Evolutionary conservation across 208 protist species (phyloP).

Genomic region (Leishmania turanica): DNA sequence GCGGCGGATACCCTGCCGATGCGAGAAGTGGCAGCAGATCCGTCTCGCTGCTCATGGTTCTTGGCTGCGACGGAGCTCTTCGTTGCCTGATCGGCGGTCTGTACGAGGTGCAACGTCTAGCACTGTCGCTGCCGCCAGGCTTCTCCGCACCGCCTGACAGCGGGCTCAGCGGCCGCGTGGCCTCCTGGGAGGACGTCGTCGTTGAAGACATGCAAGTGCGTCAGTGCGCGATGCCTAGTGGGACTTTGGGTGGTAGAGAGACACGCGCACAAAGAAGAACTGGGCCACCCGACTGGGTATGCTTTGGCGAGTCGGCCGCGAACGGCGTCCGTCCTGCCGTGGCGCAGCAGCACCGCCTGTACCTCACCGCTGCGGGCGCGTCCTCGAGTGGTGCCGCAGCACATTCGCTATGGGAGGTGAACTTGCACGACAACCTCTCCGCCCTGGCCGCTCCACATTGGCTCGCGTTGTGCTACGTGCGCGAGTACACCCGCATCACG

Average conservation of each 20-base stretch:
- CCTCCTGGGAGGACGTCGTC: conserved; percentile 8
- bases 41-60: conserved; percentile 50
- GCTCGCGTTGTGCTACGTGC: conserved; percentile 46
- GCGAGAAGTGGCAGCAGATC: neutral
- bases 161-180: neutral
- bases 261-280: neutral
- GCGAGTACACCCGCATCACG: conserved; percentile 53
- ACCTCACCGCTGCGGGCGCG: neutral
- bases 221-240: conserved; percentile 8
- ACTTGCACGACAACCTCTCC: conserved; percentile 33
- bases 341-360: conserved; percentile 18
- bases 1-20: neutral
- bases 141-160: neutral
- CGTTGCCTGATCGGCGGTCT: conserved; percentile 64
- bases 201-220: conserved; percentile 21
- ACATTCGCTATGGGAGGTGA: conserved; percentile 26
- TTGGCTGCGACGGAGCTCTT: conserved; percentile 52
- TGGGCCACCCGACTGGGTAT: neutral
- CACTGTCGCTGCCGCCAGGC: conserved; percentile 6
- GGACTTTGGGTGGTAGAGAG: neutral
- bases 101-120: conserved; percentile 46
- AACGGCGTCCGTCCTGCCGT: conserved; percentile 12
- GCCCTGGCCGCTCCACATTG: conserved; percentile 27
- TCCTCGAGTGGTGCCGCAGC: conserved; percentile 2
- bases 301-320: conserved; percentile 2